Evolutionary conservation across 1,139 yeast genomes (phyloP), one percentile per base, ranked within the genome.

Genomic region (Nakaseomyces nivariensis): DNA sequence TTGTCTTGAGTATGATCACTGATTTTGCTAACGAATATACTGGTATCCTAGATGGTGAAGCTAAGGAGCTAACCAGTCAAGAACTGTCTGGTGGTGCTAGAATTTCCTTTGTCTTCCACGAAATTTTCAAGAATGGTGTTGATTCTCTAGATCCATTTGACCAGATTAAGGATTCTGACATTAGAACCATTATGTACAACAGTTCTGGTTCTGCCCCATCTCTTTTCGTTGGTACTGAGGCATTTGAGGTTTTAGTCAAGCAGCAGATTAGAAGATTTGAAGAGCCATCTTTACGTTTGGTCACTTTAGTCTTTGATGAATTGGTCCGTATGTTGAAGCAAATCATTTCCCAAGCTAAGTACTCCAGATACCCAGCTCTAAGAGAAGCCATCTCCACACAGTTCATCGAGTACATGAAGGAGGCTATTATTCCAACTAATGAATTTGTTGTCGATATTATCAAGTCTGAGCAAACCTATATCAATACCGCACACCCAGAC

Each of bases 151-250:
- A 94, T 67, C 99, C 99, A 51, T 94, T 87, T 68, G 98, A 92
- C 66, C 96, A 90, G 68, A 90, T 92, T 63, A 90, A 89, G 72
- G 98, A 92, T 67, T 85, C 87, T 34, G 99, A 92, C 67, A 94
- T 94, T 60, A 82, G 98, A 70, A 92, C 98, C n/a, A 90, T 92
- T 48, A 84, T 85, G 90, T 88, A 90, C 73, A 92, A 92, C 68
- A 87, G 97, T 44, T 85, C 96, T 11, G 98, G 98, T 64, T 85
- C 97, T 17, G 88, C 97, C 0, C 98, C 98, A n/a, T 86, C 96
- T 4, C 75, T 92, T 60, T 92, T 92, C 71, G 98, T 92, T 52
- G 98, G 97, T 45, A 92, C 98, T 6, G 92, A 88, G 62, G 97
- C 97, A 0, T 92, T 92, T 66, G 98, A 92, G 69, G 96, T 90